Percentiles rank a stretch among this genome's conserved stretches.
Evolutionary conservation across 345 rosid species (phyloP).

Genomic region (Lepidium sativum): DNA sequence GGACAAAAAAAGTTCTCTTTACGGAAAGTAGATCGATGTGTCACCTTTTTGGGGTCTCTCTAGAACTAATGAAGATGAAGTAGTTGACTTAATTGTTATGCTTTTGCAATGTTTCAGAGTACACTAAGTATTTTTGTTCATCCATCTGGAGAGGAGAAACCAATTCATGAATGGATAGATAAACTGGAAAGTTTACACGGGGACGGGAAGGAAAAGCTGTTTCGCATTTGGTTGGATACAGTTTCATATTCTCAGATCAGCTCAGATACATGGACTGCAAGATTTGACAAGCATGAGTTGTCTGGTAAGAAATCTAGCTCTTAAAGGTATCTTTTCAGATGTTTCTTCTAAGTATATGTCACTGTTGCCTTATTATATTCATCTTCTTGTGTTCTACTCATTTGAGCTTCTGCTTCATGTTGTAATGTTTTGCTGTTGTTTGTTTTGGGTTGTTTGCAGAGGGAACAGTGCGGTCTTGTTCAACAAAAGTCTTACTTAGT

Average conservation of each 20-base stretch:
- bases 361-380: neutral
- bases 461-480: constrained; percentile 22
- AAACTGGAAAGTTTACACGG: constrained; percentile 42
- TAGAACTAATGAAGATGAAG: neutral
- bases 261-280: constrained; percentile 61
- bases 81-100: neutral
- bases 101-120: constrained; percentile 40
- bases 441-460: constrained; percentile 10
- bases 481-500: constrained; percentile 17
- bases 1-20: neutral
- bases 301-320: constrained; percentile 39
- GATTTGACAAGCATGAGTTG: constrained; percentile 69
- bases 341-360: neutral
- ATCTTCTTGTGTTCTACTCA: neutral
- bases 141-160: constrained; percentile 68
- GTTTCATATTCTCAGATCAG: constrained; percentile 44
- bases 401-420: neutral
- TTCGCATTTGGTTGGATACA: constrained; percentile 63
- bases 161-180: constrained; percentile 46
- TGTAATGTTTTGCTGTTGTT: neutral
- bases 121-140: constrained; percentile 43
- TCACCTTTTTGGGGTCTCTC: neutral
- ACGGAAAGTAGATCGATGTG: neutral
- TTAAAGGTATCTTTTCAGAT: neutral
- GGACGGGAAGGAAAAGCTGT: constrained; percentile 43